phyloP scores from a whole-genome alignment of 441 rosid species.

The Populus hybrid region DNA sequence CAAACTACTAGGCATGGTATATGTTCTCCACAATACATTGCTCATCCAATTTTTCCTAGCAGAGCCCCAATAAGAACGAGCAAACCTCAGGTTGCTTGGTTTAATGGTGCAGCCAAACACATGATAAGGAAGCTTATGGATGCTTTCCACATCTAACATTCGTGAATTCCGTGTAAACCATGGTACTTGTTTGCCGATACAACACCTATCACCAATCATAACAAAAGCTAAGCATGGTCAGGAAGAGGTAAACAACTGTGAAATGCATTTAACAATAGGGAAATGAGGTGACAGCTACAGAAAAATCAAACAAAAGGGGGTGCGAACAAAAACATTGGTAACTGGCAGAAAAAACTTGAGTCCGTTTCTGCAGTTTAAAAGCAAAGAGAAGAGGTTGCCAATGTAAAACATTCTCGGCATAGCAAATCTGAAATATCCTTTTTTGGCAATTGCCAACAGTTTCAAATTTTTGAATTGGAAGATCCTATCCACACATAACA shows the following conservation, averaged over 20 bases:
- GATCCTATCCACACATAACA: not conserved
- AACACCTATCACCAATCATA: conserved; percentile 29
- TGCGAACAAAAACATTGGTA: not conserved
- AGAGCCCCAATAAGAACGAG: conserved; percentile 24
- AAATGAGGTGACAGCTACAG: not conserved
- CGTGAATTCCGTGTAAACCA: conserved; percentile 36
- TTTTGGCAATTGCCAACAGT: not conserved
- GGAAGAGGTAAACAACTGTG: not conserved
- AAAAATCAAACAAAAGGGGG: not conserved
- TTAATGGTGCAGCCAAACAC: conserved; percentile 13
- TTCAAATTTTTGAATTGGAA: not conserved
- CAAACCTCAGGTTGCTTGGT: conserved; percentile 21
- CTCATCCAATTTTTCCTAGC: conserved; percentile 28
- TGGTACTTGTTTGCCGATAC: conserved; percentile 35
- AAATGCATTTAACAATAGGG: not conserved
- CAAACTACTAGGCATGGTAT: conserved; percentile 35
- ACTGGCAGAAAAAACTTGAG: not conserved
- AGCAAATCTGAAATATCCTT: not conserved
- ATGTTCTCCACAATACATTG: conserved; percentile 34
- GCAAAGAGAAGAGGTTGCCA: not conserved
- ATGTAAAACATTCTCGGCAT: too few relatives aligned
- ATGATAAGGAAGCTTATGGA: conserved; percentile 18
- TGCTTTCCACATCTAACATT: conserved; percentile 24
- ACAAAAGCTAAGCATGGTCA: not conserved
- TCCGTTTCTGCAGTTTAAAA: not conserved